phyloP scores from a whole-genome alignment of 495 filamentous ascomycete species.

The Penicilliopsis zonata region DNA sequence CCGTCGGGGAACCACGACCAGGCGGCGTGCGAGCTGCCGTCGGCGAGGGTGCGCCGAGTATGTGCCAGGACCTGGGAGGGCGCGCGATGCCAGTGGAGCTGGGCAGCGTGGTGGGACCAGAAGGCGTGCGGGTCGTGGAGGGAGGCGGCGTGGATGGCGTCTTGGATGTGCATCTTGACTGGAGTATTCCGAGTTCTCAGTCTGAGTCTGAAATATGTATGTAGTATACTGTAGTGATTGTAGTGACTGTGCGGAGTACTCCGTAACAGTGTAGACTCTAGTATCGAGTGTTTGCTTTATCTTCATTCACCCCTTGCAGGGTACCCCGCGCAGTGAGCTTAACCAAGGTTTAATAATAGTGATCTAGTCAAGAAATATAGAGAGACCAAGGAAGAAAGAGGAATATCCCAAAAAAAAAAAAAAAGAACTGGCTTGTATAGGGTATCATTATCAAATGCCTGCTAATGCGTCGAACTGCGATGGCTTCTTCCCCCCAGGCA shows the following conservation, averaged over 20 bases:
- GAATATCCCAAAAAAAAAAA: conserved; percentile 14
- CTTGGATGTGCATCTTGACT: conserved; percentile 23
- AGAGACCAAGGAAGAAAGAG: neutral
- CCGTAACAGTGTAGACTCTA: too few relatives aligned
- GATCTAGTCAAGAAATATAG: neutral
- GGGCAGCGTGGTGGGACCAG: conserved; percentile 63
- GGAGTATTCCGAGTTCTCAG: conserved; percentile 1
- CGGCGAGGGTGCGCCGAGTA: conserved; percentile 34
- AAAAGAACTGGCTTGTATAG: conserved; percentile 23
- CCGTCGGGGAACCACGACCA: conserved; percentile 90
- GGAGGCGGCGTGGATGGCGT: conserved; percentile 23
- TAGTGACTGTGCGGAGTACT: too few relatives aligned
- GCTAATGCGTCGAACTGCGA: conserved; percentile 36
- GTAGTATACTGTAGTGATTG: too few relatives aligned
- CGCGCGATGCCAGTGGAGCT: conserved; percentile 69
- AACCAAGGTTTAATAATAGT: neutral
- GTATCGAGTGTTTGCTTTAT: too few relatives aligned
- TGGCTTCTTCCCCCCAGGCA: conserved; percentile 14
- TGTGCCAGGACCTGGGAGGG: conserved; percentile 37
- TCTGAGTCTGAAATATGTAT: neutral
- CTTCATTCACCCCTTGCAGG: too few relatives aligned
- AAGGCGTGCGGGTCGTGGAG: conserved; percentile 51
- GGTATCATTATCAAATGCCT: conserved; percentile 41
- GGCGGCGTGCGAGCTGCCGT: conserved; percentile 37
- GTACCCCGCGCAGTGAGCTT: too few relatives aligned